These are phyloP conservation scores for Lachancea mirantina DNA, from an alignment of 805 yeast species.

Conservation along the genomic window DNA sequence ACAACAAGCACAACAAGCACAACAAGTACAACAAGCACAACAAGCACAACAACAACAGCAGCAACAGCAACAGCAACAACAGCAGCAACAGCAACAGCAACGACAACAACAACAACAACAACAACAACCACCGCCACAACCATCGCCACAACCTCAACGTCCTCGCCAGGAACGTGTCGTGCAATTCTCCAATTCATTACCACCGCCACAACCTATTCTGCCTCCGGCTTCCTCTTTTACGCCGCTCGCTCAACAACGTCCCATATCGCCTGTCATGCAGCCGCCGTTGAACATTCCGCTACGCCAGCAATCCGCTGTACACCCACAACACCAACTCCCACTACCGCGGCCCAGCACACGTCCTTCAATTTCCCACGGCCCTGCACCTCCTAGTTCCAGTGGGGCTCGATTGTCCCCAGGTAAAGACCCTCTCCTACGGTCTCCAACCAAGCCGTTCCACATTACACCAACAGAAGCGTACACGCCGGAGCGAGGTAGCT, in stretches of 20 bases:
- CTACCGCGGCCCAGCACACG: conserved; percentile 7
- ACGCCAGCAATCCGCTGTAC: conserved; percentile 11
- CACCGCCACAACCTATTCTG: conserved; percentile 7
- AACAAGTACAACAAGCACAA: conserved; percentile 7
- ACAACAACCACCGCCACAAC: conserved; percentile 14
- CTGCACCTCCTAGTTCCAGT: conserved; percentile 13
- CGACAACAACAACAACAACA: conserved; percentile 16
- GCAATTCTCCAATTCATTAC: conserved; percentile 2
- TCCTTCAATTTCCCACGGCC: conserved; percentile 5
- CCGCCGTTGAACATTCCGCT: conserved; percentile 5
- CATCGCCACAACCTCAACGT: conserved; percentile 1
- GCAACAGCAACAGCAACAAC: conserved; percentile 10
- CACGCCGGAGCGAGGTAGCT: conserved; percentile 53
- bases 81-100: conserved; percentile 10
- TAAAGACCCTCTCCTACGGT: conserved; percentile 23
- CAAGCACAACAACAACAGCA: conserved; percentile 10
- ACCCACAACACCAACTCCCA: conserved; percentile 2
- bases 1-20: conserved; percentile 7
- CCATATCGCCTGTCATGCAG: conserved; percentile 6
- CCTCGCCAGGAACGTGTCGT: no score
- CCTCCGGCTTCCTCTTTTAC: conserved; percentile 8
- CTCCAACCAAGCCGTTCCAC: conserved; percentile 39
- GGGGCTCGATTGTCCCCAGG: conserved; percentile 20
- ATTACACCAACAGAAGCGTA: conserved; percentile 53
- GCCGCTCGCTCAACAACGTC: conserved; percentile 6